Evolutionary conservation across 192 early-diverging fungal genomes (phyloP).

Genomic region (Coemansia sp.): DNA sequence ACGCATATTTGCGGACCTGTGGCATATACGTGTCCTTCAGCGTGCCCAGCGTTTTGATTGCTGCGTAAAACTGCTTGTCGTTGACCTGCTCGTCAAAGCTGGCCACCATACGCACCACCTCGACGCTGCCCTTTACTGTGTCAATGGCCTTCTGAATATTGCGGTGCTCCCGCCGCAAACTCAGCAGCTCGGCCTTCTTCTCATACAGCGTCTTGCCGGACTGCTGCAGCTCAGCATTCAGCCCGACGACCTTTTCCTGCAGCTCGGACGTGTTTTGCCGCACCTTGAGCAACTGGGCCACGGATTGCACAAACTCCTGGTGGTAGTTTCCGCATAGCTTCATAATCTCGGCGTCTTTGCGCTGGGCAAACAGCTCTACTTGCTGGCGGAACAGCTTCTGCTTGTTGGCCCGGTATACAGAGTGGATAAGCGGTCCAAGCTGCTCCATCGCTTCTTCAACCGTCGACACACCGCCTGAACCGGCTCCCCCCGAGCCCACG

Average conservation of each 20-base stretch:
- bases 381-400: slow-evolving; percentile 86
- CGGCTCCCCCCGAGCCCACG: slow-evolving; percentile 23
- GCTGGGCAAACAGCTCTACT: slow-evolving; percentile 71
- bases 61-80: slow-evolving; percentile 83
- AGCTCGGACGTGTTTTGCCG: slow-evolving; percentile 79
- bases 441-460: slow-evolving; percentile 72
- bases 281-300: slow-evolving; percentile 95
- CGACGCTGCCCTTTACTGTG: slow-evolving; percentile 72
- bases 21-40: slow-evolving; percentile 73
- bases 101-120: slow-evolving; percentile 84
- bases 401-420: slow-evolving; percentile 78
- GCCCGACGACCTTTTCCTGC: slow-evolving; percentile 76
- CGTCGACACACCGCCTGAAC: slow-evolving; percentile 22
- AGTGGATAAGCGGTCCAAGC: slow-evolving; percentile 82
- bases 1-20: slow-evolving; percentile 71
- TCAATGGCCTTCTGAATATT: slow-evolving; percentile 87
- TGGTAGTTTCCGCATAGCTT: slow-evolving; percentile 95
- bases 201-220: slow-evolving; percentile 74
- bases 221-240: slow-evolving; percentile 81
- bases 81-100: slow-evolving; percentile 75
- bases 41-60: slow-evolving; percentile 84
- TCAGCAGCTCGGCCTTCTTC: slow-evolving; percentile 71
- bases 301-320: slow-evolving; percentile 76
- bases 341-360: slow-evolving; percentile 95
- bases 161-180: slow-evolving; percentile 69